A percentile compares a stretch with the other conserved stretches of the same genome.
phyloP scores from a whole-genome alignment of 768 basidiomycete genomes.

The Pisolithus albus region DNA sequence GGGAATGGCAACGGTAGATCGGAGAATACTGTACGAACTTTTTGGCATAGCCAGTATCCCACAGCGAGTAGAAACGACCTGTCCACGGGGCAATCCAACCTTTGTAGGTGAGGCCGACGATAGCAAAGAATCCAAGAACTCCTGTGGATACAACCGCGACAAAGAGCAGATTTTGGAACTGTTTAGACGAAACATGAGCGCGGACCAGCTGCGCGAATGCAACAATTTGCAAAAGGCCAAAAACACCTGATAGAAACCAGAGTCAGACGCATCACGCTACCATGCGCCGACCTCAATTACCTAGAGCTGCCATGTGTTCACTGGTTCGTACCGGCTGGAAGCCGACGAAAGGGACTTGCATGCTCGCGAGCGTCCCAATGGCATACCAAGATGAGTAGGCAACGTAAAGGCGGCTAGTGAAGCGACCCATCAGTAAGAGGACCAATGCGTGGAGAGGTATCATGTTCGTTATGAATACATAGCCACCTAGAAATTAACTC shows the following conservation, averaged over 20 bases:
- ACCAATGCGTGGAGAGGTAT: conserved; percentile 95
- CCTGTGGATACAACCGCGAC: conserved; percentile 63
- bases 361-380: conserved; percentile 92
- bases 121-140: conserved; percentile 60
- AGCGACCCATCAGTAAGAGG: conserved; percentile 94
- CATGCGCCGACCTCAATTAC: conserved; percentile 31
- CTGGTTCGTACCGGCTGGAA: conserved; percentile 97
- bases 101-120: conserved; percentile 80
- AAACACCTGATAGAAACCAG: conserved; percentile 56
- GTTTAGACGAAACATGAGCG: conserved; percentile 82
- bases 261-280: conserved; percentile 6
- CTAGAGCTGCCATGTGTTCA: conserved; percentile 98
- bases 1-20: not conserved
- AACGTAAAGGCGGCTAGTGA: conserved; percentile 84
- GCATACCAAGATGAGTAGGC: conserved; percentile 98
- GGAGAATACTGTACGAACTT: conserved; percentile 47
- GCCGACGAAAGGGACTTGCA: conserved; percentile 99
- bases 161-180: conserved; percentile 80
- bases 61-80: conserved; percentile 98
- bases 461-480: conserved; percentile 99
- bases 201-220: conserved; percentile 88
- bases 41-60: conserved; percentile 99
- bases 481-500: conserved; percentile 57
- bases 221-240: conserved; percentile 92
- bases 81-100: conserved; percentile 99